A percentile compares a stretch with the other conserved stretches of the same genome.
Evolutionary conservation across 306 rosid genomes (phyloP).

Genomic region (Cucurbita maxima): DNA sequence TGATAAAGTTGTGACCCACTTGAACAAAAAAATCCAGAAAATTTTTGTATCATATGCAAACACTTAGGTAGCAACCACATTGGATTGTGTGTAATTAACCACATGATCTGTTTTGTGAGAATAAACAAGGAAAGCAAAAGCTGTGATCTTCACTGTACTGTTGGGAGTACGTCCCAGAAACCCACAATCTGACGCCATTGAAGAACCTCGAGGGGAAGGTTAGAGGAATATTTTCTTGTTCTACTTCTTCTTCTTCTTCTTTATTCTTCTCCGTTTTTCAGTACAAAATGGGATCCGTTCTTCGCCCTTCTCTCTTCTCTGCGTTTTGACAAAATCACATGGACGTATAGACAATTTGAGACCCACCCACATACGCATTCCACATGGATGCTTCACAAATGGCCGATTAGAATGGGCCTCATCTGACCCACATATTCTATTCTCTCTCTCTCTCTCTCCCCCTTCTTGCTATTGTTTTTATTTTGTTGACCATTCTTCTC

Average conservation of each 20-base stretch:
- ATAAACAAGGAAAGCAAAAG: background rate
- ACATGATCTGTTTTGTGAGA: background rate
- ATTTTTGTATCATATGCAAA: background rate
- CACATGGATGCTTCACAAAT: slow-evolving; percentile 39
- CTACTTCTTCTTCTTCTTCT: background rate
- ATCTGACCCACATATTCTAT: slow-evolving; percentile 25
- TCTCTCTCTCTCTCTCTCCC: too few relatives aligned
- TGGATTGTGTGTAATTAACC: background rate
- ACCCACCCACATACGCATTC: slow-evolving; percentile 41
- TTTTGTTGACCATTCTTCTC: slow-evolving; percentile 1
- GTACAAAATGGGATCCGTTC: background rate
- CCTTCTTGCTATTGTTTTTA: background rate
- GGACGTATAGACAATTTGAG: slow-evolving; percentile 57
- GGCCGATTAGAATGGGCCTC: slow-evolving; percentile 10
- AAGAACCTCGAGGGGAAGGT: background rate
- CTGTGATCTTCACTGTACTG: background rate
- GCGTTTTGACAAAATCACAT: slow-evolving; percentile 62
- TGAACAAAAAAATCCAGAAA: background rate
- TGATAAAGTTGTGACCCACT: background rate
- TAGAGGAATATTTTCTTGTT: background rate
- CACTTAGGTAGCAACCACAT: background rate
- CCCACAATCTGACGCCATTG: background rate
- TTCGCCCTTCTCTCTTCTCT: background rate
- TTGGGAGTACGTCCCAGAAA: background rate
- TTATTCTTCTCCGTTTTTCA: background rate